phyloP scores from a whole-genome alignment of 306 rosid species.

The Acacia confusa region DNA sequence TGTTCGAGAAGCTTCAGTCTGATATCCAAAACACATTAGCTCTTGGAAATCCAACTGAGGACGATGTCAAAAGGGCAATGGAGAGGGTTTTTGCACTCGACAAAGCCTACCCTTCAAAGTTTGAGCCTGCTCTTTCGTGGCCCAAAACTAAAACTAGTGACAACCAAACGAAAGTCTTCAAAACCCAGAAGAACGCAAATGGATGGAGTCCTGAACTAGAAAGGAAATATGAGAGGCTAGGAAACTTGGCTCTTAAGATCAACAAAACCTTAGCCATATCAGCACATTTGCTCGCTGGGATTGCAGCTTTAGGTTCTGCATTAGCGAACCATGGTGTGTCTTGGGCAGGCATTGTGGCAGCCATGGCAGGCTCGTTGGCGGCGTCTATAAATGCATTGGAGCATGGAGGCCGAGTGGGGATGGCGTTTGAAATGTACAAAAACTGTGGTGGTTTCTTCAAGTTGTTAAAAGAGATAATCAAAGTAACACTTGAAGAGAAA shows the following conservation, averaged over 20 bases:
- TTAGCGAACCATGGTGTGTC: constrained; percentile 37
- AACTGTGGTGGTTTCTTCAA: constrained; percentile 53
- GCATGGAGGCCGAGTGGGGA: constrained; percentile 74
- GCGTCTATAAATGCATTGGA: constrained; percentile 44
- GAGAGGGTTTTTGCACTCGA: constrained; percentile 51
- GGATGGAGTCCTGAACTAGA: constrained; percentile 61
- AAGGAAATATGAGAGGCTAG: constrained; percentile 54
- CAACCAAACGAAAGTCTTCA: background rate
- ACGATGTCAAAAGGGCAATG: constrained; percentile 42
- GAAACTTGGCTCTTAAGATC: constrained; percentile 49
- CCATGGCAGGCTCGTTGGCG: constrained; percentile 55
- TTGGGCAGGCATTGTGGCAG: constrained; percentile 22
- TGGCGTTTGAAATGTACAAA: constrained; percentile 72
- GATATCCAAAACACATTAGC: constrained; percentile 44
- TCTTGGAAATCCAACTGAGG: constrained; percentile 31
- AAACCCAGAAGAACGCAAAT: background rate
- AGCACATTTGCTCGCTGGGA: constrained; percentile 63
- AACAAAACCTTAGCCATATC: constrained; percentile 56
- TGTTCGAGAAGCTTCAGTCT: constrained; percentile 45
- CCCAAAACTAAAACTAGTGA: constrained; percentile 32
- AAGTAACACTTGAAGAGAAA: constrained; percentile 36
- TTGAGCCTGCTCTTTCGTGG: constrained; percentile 74
- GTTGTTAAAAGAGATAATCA: constrained; percentile 18
- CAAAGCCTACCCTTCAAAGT: constrained; percentile 21
- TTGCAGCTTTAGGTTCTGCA: constrained; percentile 58